Evolutionary conservation across 129 eudicot genomes (phyloP), one percentile per base, ranked within the genome.

Genomic region (Pulicaria dysenterica): DNA sequence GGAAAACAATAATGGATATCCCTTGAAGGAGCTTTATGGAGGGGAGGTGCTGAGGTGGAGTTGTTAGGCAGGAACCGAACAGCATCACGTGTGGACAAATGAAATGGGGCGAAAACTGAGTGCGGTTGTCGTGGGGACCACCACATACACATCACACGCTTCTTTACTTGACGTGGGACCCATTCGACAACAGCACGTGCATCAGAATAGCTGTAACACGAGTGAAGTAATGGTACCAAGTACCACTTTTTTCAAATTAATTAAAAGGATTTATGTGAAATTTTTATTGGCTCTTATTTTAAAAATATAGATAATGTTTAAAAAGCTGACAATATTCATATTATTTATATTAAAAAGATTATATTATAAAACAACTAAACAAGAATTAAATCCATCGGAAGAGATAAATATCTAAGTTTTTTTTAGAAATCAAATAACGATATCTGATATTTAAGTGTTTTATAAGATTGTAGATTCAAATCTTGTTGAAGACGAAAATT

Each of bases 41-140:
- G 45, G 44, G 79, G 50, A 64, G 58, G 44, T 64, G 79, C 16
- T 64, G 79, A 75, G 73, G 55, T 39, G 64, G 70, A 77, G 6
- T 34, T 69, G 64, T 69, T 39, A 69, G 49, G 49, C 14, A 14
- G 50, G 71, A 69, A 69, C 58, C 24, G 54, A 77, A 70, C 82
- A 70, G 64, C 42, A n/a, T 78, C 82, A 78, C 82, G 82, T 78
- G 82, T 64, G 82, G 82, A 70, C 82, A 70, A 70, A 70, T 51
- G 80, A 24, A 60, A 77, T 61, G 76, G 65, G 66, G 77, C 55
- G 60, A 44, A 57, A 40, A 61, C 41, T 39, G 62, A 12, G 80
- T 68, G 75, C 69, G 19, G 75, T 77, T 78, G 67, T 62, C 76
- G 73, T 78, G 77, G 82, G 82, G 82, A 61, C 82, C 82, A 59